Percentiles rank a stretch among this genome's conserved stretches.
Evolutionary conservation across 164 flowering plant genomes (phyloP).

Genomic region (Echeveria elegans): DNA sequence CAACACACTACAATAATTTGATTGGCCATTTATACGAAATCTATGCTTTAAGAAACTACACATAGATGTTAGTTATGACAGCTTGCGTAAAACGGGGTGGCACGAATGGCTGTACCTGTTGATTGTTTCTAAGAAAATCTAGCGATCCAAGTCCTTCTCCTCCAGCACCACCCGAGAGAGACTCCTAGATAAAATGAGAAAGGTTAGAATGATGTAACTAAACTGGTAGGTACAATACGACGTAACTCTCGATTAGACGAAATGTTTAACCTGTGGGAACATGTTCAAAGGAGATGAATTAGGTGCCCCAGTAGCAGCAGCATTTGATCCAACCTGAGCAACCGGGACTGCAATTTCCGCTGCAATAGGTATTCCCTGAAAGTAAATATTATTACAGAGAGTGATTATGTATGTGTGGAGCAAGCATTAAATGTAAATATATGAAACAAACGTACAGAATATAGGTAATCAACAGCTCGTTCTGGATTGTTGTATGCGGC

Average conservation of each 20-base stretch:
- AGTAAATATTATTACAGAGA: slow-evolving; percentile 11
- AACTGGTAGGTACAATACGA: not conserved
- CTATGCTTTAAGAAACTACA: no score
- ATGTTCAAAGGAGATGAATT: slow-evolving; percentile 82
- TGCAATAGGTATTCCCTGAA: slow-evolving; percentile 85
- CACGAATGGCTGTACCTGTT: slow-evolving; percentile 44
- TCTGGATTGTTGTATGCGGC: slow-evolving; percentile 98
- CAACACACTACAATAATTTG: no score
- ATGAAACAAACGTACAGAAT: slow-evolving; percentile 52
- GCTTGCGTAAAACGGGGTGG: not conserved
- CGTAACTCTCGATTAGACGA: not conserved
- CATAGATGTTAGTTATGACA: not conserved
- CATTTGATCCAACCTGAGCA: slow-evolving; percentile 20
- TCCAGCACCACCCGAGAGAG: slow-evolving; percentile 29
- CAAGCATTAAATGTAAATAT: not conserved
- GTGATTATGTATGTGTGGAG: not conserved
- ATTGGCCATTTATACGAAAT: no score
- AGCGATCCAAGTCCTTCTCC: slow-evolving; percentile 71
- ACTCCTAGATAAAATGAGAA: slow-evolving; percentile 35
- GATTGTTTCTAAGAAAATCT: slow-evolving; percentile 85
- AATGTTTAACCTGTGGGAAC: slow-evolving; percentile 75
- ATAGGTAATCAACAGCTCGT: slow-evolving; percentile 91
- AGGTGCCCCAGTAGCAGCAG: slow-evolving; percentile 54
- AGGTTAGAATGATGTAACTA: not conserved
- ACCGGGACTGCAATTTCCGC: slow-evolving; percentile 70